Evolutionary conservation across 306 rosid genomes (phyloP).

Genomic region (Amphicarpaea edgeworthii): DNA sequence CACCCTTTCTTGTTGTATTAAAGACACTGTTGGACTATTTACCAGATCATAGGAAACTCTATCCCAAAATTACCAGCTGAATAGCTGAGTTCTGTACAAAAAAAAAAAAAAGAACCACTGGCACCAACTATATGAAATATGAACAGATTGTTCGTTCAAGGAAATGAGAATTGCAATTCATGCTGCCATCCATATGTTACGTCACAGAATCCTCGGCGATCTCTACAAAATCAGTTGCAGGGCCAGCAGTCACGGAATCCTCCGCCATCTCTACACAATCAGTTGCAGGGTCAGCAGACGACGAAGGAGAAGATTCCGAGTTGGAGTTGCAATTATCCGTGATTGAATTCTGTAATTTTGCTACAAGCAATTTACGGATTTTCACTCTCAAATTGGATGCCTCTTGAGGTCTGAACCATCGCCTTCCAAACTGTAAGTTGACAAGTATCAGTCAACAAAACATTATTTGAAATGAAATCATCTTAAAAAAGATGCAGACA

Average conservation of each 20-base stretch:
- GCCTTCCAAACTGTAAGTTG: slow-evolving; percentile 73
- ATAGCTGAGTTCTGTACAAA: slow-evolving; percentile 43
- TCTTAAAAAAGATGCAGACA: neutral
- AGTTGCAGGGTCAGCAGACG: slow-evolving; percentile 28
- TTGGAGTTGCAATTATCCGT: neutral
- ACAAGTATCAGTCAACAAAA: slow-evolving; percentile 33
- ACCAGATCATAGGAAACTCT: slow-evolving; percentile 26
- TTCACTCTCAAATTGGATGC: slow-evolving; percentile 85
- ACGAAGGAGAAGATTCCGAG: slow-evolving; percentile 43
- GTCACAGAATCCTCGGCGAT: slow-evolving; percentile 11
- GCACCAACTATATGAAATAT: slow-evolving; percentile 31
- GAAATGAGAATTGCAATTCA: slow-evolving; percentile 18
- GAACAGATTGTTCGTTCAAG: slow-evolving; percentile 41
- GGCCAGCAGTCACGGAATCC: slow-evolving; percentile 11
- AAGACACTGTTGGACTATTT: slow-evolving; percentile 11
- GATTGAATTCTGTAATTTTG: slow-evolving; percentile 59
- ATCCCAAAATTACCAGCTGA: slow-evolving; percentile 10
- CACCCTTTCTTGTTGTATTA: slow-evolving; percentile 32
- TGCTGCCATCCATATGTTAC: slow-evolving; percentile 29
- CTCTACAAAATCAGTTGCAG: slow-evolving; percentile 27
- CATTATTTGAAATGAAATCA: slow-evolving; percentile 6
- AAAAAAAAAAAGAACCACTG: slow-evolving; percentile 20
- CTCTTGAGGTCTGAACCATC: slow-evolving; percentile 90
- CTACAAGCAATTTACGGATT: slow-evolving; percentile 64
- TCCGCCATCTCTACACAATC: slow-evolving; percentile 18